Evolutionary conservation across 768 basidiomycete genomes (phyloP), one percentile per base, ranked within the genome.

Genomic region (Suillus spraguei): DNA sequence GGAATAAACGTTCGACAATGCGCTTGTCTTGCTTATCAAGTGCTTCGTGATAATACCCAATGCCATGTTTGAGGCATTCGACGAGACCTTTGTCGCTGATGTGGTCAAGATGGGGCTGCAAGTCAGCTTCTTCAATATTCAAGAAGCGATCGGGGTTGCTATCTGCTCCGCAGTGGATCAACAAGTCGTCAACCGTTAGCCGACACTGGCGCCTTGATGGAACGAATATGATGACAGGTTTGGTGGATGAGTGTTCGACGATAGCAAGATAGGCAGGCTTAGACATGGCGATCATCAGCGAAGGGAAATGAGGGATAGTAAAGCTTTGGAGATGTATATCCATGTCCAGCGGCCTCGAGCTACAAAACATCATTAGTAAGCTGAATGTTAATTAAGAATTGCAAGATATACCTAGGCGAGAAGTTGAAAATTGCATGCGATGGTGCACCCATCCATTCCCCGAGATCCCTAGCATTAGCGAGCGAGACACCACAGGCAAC

Each of bases 231-330:
- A 99, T 90, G 66, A 95, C 93, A 0, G 96, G 96, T 69, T 92
- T 93, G 5, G 85, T 82, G 0, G 88, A 84, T 0, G 97, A 89
- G 67, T 95, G 89, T 71, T 99, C 97, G 50, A 88, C 80, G 64
- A 98, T 91, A 36, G 96, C 89, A 8, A 99, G 85, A 74, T 98
- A 99, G 0, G 97, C 93, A 0, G 97, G 97, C 73, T 99, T 99
- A 10, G 96, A 95, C 97, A 99, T 99, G 52, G 95, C 86, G 64
- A 99, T 94, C 97, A 99, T 99, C 47, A 99, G 81, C 0, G 95
- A 97, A 0, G 97, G 95, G 87, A 97, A 97, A 72, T 99, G 97
- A n/a, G 95, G 94, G 53, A 95, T 93, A 33, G 86, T 86, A 81
- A 97, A 99, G 47, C 92, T 95, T 71, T 99, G 97, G 9, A 99